A percentile compares a stretch with the other conserved stretches of the same genome.
phyloP scores from a whole-genome alignment of 2,329 filamentous ascomycete genomes.

The Colletotrichum sp. region DNA sequence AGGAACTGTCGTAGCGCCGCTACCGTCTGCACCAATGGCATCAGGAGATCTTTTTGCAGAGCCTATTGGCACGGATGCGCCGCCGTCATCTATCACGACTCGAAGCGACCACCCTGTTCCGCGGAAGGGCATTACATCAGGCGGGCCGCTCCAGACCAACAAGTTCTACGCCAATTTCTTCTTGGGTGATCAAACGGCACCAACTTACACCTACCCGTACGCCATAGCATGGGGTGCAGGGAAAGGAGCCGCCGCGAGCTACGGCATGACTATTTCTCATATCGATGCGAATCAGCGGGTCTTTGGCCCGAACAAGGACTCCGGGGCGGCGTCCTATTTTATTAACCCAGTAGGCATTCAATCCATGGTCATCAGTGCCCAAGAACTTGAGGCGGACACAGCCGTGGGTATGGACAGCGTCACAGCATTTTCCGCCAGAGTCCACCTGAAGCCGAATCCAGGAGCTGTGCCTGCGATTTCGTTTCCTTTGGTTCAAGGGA shows the following conservation, averaged over 20 bases:
- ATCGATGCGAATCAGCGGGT: slow-evolving; percentile 70
- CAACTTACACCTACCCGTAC: slow-evolving; percentile 79
- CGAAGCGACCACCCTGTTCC: slow-evolving; percentile 64
- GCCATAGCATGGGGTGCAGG: slow-evolving; percentile 72
- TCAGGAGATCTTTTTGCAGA: slow-evolving; percentile 57
- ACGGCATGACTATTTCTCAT: slow-evolving; percentile 80
- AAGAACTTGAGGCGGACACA: slow-evolving; percentile 70
- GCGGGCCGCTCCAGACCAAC: slow-evolving; percentile 70
- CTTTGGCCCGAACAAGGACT: slow-evolving; percentile 62
- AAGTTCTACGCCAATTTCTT: slow-evolving; percentile 86
- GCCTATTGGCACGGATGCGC: slow-evolving; percentile 58
- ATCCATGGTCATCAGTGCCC: slow-evolving; percentile 79
- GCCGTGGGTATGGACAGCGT: slow-evolving; percentile 56
- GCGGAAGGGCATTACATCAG: slow-evolving; percentile 52
- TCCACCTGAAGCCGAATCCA: slow-evolving; percentile 66
- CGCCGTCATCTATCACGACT: slow-evolving; percentile 50
- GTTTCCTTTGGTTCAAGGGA: slow-evolving; percentile 87
- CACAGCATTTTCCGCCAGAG: slow-evolving; percentile 66
- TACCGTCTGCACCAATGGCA: slow-evolving; percentile 26
- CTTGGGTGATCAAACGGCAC: slow-evolving; percentile 71
- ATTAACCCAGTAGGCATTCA: slow-evolving; percentile 84
- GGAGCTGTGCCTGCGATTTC: slow-evolving; percentile 65
- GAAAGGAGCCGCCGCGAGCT: slow-evolving; percentile 66
- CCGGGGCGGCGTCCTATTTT: slow-evolving; percentile 72
- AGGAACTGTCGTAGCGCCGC: neutral